Evolutionary conservation across 2,329 filamentous ascomycete species (phyloP).

Genomic region (Dactylellina parvicollis): DNA sequence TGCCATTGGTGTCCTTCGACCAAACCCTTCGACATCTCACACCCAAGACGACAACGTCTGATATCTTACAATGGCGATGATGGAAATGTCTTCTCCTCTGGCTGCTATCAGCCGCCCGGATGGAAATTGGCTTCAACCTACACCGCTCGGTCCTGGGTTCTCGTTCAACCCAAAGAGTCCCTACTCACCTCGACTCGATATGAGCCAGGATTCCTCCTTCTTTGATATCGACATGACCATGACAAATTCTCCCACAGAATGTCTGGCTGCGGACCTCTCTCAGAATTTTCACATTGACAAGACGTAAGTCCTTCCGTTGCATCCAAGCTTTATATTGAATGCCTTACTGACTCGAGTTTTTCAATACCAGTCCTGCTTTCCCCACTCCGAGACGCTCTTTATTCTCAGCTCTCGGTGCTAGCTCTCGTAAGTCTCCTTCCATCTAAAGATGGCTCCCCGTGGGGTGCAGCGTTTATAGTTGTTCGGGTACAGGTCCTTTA

Average conservation of each 20-base stretch:
- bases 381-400: constrained; percentile 84
- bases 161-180: constrained; percentile 35
- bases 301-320: constrained; percentile 71
- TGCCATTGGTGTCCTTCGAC: constrained; percentile 11
- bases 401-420: constrained; percentile 72
- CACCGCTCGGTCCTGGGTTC: constrained; percentile 29
- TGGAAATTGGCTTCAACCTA: constrained; percentile 45
- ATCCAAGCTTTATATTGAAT: constrained; percentile 55
- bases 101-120: constrained; percentile 50
- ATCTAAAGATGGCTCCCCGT: not conserved
- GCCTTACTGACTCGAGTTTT: constrained; percentile 55
- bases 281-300: constrained; percentile 97
- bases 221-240: constrained; percentile 78
- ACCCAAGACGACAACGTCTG: not conserved
- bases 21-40: constrained; percentile 7
- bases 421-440: constrained; percentile 33
- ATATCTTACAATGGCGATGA: constrained; percentile 33
- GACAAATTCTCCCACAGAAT: constrained; percentile 89
- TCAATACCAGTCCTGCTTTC: constrained; percentile 76
- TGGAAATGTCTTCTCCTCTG: constrained; percentile 52
- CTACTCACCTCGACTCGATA: constrained; percentile 42
- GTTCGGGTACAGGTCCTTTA: constrained; percentile 60
- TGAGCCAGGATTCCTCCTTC: constrained; percentile 65
- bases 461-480: constrained; percentile 44
- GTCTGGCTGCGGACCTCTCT: constrained; percentile 90